Percentiles rank a stretch among this genome's conserved stretches.
Evolutionary conservation across 768 basidiomycete species (phyloP).

Genomic region (Tulasnella sp.): DNA sequence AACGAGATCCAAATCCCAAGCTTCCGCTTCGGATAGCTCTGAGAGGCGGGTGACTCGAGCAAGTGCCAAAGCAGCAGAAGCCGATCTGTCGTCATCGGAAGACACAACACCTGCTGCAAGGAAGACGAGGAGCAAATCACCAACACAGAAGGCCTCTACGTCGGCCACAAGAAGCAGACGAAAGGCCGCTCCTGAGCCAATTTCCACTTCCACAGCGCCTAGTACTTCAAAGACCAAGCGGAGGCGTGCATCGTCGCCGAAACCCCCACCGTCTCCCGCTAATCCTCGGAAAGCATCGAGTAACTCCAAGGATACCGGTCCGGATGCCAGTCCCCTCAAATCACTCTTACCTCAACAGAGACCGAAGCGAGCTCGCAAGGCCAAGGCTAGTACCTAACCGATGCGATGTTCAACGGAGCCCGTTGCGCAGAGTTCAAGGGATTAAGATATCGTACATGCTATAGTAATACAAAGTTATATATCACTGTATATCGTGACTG

Average conservation of each 20-base stretch:
- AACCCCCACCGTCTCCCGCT: not conserved
- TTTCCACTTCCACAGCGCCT: not conserved
- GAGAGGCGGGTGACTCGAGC: not conserved
- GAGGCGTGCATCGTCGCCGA: not conserved
- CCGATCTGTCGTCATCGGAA: not conserved
- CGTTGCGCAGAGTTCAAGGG: not conserved
- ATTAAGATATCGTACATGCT: not conserved
- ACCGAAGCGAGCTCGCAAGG: not conserved
- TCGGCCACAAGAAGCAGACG: not conserved
- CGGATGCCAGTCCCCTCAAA: not conserved
- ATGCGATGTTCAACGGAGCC: not conserved
- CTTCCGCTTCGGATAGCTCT: not conserved
- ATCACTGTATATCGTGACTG: not conserved
- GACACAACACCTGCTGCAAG: not conserved
- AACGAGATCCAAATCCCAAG: not conserved
- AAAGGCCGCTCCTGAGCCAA: not conserved
- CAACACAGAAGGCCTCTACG: not conserved
- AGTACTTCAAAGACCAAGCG: not conserved
- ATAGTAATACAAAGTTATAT: not conserved
- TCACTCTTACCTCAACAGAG: not conserved
- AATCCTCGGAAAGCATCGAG: not conserved
- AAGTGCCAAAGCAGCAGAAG: not conserved
- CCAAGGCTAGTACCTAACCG: not conserved
- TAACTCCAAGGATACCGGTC: not conserved
- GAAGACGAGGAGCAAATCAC: conserved; percentile 3